Evolutionary conservation across 164 flowering plant species (phyloP).

Genomic region (Pachysandra terminalis): DNA sequence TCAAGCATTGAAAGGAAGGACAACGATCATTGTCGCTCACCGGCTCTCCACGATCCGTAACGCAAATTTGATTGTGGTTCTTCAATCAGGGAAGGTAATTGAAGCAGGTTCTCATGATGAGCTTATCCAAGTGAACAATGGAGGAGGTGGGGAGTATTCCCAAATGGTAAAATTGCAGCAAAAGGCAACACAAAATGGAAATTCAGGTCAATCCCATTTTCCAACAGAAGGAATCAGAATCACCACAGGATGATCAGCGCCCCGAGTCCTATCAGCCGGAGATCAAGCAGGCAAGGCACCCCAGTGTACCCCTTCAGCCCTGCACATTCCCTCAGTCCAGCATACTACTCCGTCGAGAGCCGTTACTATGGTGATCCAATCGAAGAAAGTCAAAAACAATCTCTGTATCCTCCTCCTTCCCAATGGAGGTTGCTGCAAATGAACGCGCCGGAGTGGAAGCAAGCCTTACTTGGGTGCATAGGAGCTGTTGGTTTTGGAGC

Average conservation of each 20-base stretch:
- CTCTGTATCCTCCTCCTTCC: slow-evolving; percentile 17
- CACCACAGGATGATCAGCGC: background rate
- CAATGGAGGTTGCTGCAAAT: slow-evolving; percentile 32
- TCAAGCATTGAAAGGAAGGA: slow-evolving; percentile 21
- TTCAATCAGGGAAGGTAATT: slow-evolving; percentile 20
- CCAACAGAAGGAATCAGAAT: slow-evolving; percentile 1
- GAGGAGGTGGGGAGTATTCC: slow-evolving; percentile 19
- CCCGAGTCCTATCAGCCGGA: slow-evolving; percentile 10
- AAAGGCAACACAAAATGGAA: slow-evolving; percentile 18
- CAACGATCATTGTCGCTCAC: slow-evolving; percentile 30
- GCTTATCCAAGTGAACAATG: slow-evolving; percentile 19
- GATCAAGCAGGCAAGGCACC: slow-evolving; percentile 21
- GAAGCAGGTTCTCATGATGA: slow-evolving; percentile 22
- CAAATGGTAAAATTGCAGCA: slow-evolving; percentile 24
- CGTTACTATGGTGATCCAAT: slow-evolving; percentile 6
- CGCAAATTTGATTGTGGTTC: slow-evolving; percentile 19
- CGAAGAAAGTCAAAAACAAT: background rate
- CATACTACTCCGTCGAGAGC: slow-evolving; percentile 15
- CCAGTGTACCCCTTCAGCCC: slow-evolving; percentile 20
- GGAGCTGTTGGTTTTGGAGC: slow-evolving; percentile 34
- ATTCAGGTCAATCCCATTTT: background rate
- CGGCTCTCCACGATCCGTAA: slow-evolving; percentile 26
- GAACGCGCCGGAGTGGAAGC: slow-evolving; percentile 39
- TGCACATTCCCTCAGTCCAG: slow-evolving; percentile 15
- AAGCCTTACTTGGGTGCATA: slow-evolving; percentile 29